phyloP scores from a whole-genome alignment of 75 land plant genomes.

The Pinus tabuliformis region DNA sequence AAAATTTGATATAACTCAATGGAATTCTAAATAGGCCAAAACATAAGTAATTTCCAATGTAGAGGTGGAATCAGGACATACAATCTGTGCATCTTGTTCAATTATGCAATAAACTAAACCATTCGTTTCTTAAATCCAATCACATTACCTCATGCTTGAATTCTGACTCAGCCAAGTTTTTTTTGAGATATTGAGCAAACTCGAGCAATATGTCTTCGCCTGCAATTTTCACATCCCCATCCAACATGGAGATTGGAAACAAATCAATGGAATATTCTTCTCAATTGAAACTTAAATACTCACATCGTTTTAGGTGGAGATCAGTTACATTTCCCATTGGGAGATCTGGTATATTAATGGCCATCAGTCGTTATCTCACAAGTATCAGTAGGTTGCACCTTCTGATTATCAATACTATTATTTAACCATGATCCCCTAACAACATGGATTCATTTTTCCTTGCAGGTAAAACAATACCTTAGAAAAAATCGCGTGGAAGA shows the following conservation, averaged over 20 bases:
- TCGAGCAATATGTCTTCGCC: no score
- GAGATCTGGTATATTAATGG: no score
- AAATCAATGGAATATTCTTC: no score
- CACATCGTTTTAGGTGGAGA: no score
- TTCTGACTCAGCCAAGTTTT: neutral
- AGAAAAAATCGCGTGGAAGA: neutral
- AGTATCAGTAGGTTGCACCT: slow-evolving; percentile 40
- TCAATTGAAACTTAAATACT: neutral
- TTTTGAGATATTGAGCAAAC: no score
- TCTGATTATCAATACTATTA: slow-evolving; percentile 58
- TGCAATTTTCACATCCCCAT: neutral
- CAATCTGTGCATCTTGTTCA: slow-evolving; percentile 42
- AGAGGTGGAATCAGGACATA: slow-evolving; percentile 19
- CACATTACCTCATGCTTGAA: no score
- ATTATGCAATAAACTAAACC: no score
- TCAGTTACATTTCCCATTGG: no score
- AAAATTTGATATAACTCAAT: neutral
- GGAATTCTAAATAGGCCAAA: neutral
- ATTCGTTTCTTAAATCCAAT: no score
- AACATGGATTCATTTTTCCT: slow-evolving; percentile 49
- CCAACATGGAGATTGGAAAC: no score
- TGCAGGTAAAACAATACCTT: slow-evolving; percentile 7
- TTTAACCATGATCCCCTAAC: slow-evolving; percentile 66
- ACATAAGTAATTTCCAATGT: slow-evolving; percentile 2
- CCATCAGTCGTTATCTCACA: slow-evolving; percentile 36